A percentile compares a stretch with the other conserved stretches of the same genome.
These are phyloP conservation scores for Trichoderma polysporum DNA, from an alignment of 2,329 filamentous ascomycete genomes.

Conservation along the genomic window DNA sequence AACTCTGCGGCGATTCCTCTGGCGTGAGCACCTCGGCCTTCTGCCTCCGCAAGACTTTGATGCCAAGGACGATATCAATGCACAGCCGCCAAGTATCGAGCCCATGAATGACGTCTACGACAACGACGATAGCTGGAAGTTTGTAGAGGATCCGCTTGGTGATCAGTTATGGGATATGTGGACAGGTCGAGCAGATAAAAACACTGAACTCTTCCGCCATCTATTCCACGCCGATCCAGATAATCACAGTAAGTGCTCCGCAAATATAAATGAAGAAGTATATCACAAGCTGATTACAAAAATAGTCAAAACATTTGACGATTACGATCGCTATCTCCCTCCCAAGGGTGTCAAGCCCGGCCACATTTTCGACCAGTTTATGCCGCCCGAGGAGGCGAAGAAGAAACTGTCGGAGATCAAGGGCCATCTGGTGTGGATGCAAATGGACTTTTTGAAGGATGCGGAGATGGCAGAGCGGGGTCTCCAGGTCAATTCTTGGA, in stretches of 20 bases:
- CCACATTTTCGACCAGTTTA: conserved; percentile 80
- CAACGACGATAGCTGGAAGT: conserved; percentile 59
- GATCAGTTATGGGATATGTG: conserved; percentile 68
- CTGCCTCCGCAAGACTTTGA: conserved; percentile 71
- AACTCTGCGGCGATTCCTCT: conserved; percentile 77
- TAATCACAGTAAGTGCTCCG: conserved; percentile 61
- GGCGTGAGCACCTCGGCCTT: conserved; percentile 87
- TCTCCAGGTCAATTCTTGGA: conserved; percentile 79
- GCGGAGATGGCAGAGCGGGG: conserved; percentile 88
- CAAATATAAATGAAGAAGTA: neutral
- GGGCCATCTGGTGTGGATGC: conserved; percentile 94
- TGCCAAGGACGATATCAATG: conserved; percentile 66
- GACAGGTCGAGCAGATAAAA: conserved; percentile 66
- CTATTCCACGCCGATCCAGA: conserved; percentile 88
- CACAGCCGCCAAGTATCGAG: conserved; percentile 66
- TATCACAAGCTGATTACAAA: neutral
- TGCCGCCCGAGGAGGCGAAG: conserved; percentile 70
- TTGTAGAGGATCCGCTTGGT: conserved; percentile 70
- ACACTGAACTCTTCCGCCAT: conserved; percentile 74
- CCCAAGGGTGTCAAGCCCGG: conserved; percentile 72
- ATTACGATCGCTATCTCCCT: conserved; percentile 79
- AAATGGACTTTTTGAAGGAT: conserved; percentile 80
- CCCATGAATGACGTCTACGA: conserved; percentile 64
- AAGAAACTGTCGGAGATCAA: conserved; percentile 74
- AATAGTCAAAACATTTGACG: conserved; percentile 78